phyloP scores from a whole-genome alignment of 495 filamentous ascomycete genomes.

The Rostrohypoxylon terebratum region DNA sequence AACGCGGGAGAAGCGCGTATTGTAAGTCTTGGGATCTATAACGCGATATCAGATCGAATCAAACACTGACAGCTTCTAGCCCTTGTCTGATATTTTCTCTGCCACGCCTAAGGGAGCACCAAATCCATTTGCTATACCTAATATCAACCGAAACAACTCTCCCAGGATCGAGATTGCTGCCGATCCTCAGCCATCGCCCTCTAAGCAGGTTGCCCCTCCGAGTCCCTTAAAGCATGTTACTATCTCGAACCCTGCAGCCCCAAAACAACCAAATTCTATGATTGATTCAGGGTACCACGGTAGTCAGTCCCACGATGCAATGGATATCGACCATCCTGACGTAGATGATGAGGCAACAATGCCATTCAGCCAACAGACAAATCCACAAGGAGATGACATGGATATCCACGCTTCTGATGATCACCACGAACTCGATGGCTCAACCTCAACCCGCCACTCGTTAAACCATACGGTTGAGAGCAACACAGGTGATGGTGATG shows the following conservation, averaged over 20 bases:
- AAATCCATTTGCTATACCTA: conserved; percentile 59
- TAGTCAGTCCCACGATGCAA: conserved; percentile 62
- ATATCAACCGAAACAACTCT: conserved; percentile 50
- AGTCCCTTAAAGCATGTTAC: conserved; percentile 40
- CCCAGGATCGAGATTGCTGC: conserved; percentile 56
- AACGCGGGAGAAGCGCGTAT: conserved; percentile 72
- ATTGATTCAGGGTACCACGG: conserved; percentile 88
- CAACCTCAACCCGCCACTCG: conserved; percentile 31
- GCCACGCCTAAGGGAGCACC: conserved; percentile 58
- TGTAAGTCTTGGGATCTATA: conserved; percentile 60
- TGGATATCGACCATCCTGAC: conserved; percentile 43
- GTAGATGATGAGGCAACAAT: conserved; percentile 37
- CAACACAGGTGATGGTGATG: conserved; percentile 27
- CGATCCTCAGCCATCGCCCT: conserved; percentile 45
- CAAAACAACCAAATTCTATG: conserved; percentile 45
- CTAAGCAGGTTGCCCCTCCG: conserved; percentile 16
- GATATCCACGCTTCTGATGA: conserved; percentile 21
- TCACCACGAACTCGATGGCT: conserved; percentile 21
- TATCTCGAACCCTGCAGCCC: conserved; percentile 30
- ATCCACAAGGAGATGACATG: conserved; percentile 28
- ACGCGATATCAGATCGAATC: conserved; percentile 7
- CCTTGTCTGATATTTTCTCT: conserved; percentile 83
- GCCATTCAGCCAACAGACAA: conserved; percentile 38
- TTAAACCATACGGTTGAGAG: conserved; percentile 32
- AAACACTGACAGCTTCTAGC: conserved; percentile 64